These are phyloP conservation scores for Saprolegnia parasitica DNA, from an alignment of 352 stramenopile genomes.

Conservation along the genomic window DNA sequence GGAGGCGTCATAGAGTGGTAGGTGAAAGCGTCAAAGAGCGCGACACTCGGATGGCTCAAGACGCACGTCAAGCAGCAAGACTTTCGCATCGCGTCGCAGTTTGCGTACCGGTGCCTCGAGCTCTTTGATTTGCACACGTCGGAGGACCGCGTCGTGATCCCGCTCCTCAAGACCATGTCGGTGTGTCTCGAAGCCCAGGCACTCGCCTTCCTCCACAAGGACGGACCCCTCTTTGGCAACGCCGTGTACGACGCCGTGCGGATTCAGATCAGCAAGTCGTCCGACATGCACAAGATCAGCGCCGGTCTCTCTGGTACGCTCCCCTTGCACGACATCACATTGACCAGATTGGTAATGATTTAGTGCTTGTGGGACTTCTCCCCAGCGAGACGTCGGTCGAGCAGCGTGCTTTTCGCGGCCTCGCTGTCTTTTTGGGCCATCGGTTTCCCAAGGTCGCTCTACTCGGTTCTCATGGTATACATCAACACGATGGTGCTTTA, in stretches of 20 bases:
- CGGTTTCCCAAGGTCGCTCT: slow-evolving; percentile 57
- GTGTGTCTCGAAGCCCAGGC: slow-evolving; percentile 39
- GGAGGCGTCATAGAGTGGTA: not conserved
- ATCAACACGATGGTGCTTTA: not conserved
- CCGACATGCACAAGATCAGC: slow-evolving; percentile 55
- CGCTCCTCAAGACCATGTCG: slow-evolving; percentile 83
- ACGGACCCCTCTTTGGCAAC: slow-evolving; percentile 47
- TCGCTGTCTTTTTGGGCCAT: slow-evolving; percentile 75
- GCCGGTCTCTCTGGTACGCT: slow-evolving; percentile 41
- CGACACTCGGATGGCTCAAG: slow-evolving; percentile 61
- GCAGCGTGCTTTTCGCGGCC: slow-evolving; percentile 50
- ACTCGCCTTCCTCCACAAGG: slow-evolving; percentile 17
- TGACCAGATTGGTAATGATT: not conserved
- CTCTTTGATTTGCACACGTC: slow-evolving; percentile 54
- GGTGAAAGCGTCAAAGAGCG: slow-evolving; percentile 61
- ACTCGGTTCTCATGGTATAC: not conserved
- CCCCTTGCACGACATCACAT: not conserved
- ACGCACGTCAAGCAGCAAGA: slow-evolving; percentile 47
- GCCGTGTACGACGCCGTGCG: slow-evolving; percentile 57
- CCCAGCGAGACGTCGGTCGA: slow-evolving; percentile 57
- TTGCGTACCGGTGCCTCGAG: slow-evolving; percentile 60
- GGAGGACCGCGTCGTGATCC: slow-evolving; percentile 79
- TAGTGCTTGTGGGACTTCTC: slow-evolving; percentile 63
- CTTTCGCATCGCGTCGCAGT: slow-evolving; percentile 61
- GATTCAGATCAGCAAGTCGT: slow-evolving; percentile 46